Conservation (phyloP, 306 rosid genomes). For the Chamaecrista fasciculata region DNA sequence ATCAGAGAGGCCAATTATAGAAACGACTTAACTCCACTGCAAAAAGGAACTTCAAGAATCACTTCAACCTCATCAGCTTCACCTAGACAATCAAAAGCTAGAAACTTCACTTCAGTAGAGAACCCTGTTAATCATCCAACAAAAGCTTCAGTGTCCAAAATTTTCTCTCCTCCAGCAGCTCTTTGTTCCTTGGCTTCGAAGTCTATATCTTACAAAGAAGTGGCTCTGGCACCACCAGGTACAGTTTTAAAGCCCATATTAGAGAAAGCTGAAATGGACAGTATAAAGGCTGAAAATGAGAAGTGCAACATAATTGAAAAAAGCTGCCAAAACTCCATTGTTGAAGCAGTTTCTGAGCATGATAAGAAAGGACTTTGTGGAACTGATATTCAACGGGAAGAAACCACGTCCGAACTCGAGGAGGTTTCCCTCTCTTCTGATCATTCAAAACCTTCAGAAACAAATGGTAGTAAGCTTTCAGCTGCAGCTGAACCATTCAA, state of each 20-base stretch:
- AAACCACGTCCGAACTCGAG: slow-evolving; percentile 42
- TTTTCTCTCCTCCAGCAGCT: slow-evolving; percentile 42
- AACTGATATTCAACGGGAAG: slow-evolving; percentile 39
- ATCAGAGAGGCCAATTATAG: slow-evolving; percentile 46
- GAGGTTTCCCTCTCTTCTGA: slow-evolving; percentile 47
- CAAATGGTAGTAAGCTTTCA: slow-evolving; percentile 85
- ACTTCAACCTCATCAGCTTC: slow-evolving; percentile 35
- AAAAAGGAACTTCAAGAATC: slow-evolving; percentile 44
- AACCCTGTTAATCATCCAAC: slow-evolving; percentile 38
- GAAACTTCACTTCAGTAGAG: slow-evolving; percentile 34
- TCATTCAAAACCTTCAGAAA: slow-evolving; percentile 50
- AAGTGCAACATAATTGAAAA: slow-evolving; percentile 36
- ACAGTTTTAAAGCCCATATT: slow-evolving; percentile 60
- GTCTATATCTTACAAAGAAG: slow-evolving; percentile 92
- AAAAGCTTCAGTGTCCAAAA: slow-evolving; percentile 47
- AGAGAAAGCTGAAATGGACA: slow-evolving; percentile 50
- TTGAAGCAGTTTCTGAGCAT: slow-evolving; percentile 36
- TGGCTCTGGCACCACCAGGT: slow-evolving; percentile 94
- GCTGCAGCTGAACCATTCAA: slow-evolving; percentile 92
- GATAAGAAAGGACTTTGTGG: slow-evolving; percentile 34
- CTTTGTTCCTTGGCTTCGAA: slow-evolving; percentile 68
- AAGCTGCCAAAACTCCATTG: slow-evolving; percentile 32
- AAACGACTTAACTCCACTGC: slow-evolving; percentile 43
- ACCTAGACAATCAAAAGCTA: slow-evolving; percentile 47
- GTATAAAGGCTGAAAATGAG: slow-evolving; percentile 46